Percentiles rank a stretch among this genome's conserved stretches.
Conservation (phyloP, 768 basidiomycete genomes). For the Amanita molliuscula region DNA sequence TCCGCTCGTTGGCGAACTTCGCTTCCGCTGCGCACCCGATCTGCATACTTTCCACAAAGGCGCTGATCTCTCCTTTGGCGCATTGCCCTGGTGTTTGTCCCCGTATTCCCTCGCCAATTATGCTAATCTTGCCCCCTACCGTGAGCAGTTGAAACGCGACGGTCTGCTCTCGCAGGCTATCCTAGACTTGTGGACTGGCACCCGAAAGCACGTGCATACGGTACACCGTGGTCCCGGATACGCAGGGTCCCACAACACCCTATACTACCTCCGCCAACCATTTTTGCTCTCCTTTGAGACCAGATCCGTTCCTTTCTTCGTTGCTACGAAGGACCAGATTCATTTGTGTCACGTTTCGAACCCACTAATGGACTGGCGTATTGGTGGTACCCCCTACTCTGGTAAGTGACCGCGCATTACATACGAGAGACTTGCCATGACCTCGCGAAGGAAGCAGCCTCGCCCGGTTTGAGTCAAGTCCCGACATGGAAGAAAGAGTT, state of each 20-base stretch:
- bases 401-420: neutral
- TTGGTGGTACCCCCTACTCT: neutral
- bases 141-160: neutral
- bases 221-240: neutral
- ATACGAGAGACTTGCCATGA: neutral
- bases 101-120: neutral
- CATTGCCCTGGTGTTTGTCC: neutral
- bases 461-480: neutral
- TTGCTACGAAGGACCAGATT: neutral
- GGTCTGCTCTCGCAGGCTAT: neutral
- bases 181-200: neutral
- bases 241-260: neutral
- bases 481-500: neutral
- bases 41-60: neutral
- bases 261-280: neutral
- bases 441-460: neutral
- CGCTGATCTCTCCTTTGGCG: neutral
- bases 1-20: conserved; percentile 4
- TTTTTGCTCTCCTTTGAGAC: neutral
- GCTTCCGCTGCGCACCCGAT: conserved; percentile 5
- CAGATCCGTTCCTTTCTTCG: neutral
- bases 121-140: neutral
- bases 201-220: no score
- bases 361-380: neutral
- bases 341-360: neutral